Evolutionary conservation across 1,139 yeast genomes (phyloP).

Genomic region (Zygoascus meyerae): DNA sequence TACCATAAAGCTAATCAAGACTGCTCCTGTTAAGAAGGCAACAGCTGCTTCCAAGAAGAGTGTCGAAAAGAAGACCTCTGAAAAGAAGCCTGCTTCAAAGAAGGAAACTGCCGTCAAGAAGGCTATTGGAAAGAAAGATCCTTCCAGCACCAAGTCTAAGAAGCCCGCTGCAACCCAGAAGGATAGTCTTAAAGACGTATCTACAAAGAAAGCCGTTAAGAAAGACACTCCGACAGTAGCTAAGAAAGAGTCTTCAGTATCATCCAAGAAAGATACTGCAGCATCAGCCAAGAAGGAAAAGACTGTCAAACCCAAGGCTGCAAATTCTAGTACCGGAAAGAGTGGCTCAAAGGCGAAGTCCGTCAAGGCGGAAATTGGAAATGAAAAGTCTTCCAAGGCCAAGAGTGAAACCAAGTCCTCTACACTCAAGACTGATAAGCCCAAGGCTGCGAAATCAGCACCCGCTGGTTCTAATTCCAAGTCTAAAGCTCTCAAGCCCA

Average conservation of each 20-base stretch:
- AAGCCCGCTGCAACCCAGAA: slow-evolving; percentile 20
- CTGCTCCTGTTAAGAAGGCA: slow-evolving; percentile 25
- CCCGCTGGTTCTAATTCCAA: too few species aligned
- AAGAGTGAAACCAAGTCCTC: slow-evolving; percentile 21
- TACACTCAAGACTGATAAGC: slow-evolving; percentile 20
- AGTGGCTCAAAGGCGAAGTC: too few species aligned
- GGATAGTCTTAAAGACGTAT: slow-evolving; percentile 26
- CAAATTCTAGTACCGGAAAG: too few species aligned
- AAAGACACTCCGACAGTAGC: slow-evolving; percentile 20
- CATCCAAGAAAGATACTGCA: slow-evolving; percentile 23
- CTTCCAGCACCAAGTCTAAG: slow-evolving; percentile 22
- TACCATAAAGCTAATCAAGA: slow-evolving; percentile 48
- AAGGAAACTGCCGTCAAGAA: slow-evolving; percentile 19
- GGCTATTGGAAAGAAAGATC: slow-evolving; percentile 22
- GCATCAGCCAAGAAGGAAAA: slow-evolving; percentile 4
- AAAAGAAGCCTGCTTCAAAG: slow-evolving; percentile 25
- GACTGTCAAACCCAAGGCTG: too few species aligned
- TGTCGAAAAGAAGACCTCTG: slow-evolving; percentile 21
- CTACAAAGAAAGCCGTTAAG: slow-evolving; percentile 24
- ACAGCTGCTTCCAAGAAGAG: slow-evolving; percentile 26
- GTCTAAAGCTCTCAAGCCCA: slow-evolving; percentile 20
- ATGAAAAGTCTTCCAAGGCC: slow-evolving; percentile 16
- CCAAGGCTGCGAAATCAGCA: slow-evolving; percentile 27
- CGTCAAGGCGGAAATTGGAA: too few species aligned
- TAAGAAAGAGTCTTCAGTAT: too few species aligned